Conservation (phyloP, 169 alveolate genomes). For the Plasmodium falciparum region DNA sequence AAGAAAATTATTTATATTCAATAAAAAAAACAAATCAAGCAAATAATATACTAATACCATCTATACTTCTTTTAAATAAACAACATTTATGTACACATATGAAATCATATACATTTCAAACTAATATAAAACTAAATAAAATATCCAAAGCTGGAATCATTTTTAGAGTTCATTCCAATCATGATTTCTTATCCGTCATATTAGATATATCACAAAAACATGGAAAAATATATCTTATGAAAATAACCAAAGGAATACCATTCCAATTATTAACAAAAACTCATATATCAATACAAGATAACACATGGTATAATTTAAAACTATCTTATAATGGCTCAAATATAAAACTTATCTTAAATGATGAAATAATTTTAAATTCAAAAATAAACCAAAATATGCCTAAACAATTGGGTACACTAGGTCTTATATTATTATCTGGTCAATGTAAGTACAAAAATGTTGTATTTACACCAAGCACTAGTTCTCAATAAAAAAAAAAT, state of each 20-base stretch:
- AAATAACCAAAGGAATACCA: constrained; percentile 73
- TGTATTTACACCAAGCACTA: not conserved
- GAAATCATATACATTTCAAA: constrained; percentile 25
- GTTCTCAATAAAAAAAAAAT: too few relatives aligned
- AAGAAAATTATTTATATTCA: constrained; percentile 25
- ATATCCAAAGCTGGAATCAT: constrained; percentile 67
- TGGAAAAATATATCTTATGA: constrained; percentile 71
- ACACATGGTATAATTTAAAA: constrained; percentile 53
- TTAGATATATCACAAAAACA: constrained; percentile 27
- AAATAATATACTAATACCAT: constrained; percentile 41
- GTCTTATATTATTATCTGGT: constrained; percentile 57
- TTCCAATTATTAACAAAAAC: constrained; percentile 70
- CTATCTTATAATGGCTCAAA: constrained; percentile 39
- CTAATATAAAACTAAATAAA: constrained; percentile 29
- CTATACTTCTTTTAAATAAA: constrained; percentile 53
- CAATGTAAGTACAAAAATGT: constrained; percentile 39
- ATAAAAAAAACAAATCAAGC: constrained; percentile 18
- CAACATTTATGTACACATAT: constrained; percentile 50
- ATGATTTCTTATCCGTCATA: constrained; percentile 73
- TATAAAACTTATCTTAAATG: constrained; percentile 30
- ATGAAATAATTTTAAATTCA: constrained; percentile 44
- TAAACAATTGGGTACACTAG: constrained; percentile 40
- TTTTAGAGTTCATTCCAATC: constrained; percentile 50
- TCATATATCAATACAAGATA: constrained; percentile 45
- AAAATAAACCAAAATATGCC: constrained; percentile 12